Evolutionary conservation across 2,329 filamentous ascomycete species (phyloP).

Genomic region (Aspergillus spinulosporus): DNA sequence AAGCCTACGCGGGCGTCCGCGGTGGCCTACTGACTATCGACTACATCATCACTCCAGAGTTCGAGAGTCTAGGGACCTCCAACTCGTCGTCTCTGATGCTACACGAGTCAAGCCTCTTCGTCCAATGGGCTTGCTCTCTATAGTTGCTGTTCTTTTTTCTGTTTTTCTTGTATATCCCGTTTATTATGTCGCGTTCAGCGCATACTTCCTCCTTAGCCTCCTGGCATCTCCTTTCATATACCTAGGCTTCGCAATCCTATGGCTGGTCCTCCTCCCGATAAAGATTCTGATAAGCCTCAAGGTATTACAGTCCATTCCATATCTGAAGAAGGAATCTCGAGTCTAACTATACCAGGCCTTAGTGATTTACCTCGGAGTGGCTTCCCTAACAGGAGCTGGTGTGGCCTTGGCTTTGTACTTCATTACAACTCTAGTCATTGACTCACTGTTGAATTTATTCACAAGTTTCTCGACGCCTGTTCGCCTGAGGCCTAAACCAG

Average conservation of each 20-base stretch:
- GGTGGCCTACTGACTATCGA: not conserved
- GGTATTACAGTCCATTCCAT: constrained; percentile 41
- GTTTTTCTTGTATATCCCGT: constrained; percentile 14
- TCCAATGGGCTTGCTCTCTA: constrained; percentile 17
- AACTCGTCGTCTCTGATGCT: not conserved
- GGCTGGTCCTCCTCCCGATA: constrained; percentile 51
- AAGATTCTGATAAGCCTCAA: constrained; percentile 56
- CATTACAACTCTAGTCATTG: constrained; percentile 56
- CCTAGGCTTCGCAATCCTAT: constrained; percentile 45
- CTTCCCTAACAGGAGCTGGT: constrained; percentile 66
- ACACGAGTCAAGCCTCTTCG: not conserved
- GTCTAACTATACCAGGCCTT: constrained; percentile 38
- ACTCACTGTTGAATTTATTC: constrained; percentile 48
- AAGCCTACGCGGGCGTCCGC: not conserved
- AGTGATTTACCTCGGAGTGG: constrained; percentile 62
- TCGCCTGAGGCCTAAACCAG: not conserved
- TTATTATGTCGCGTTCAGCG: constrained; percentile 22
- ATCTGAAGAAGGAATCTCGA: not conserved
- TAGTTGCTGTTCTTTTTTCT: constrained; percentile 12
- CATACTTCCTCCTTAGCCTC: constrained; percentile 35
- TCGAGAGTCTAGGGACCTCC: not conserved
- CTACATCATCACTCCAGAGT: not conserved
- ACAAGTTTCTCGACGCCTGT: constrained; percentile 35
- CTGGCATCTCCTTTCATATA: constrained; percentile 52
- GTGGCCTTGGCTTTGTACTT: constrained; percentile 62